phyloP scores from a whole-genome alignment of 371 early-diverging fungal species.

The Mucor piriformis region DNA sequence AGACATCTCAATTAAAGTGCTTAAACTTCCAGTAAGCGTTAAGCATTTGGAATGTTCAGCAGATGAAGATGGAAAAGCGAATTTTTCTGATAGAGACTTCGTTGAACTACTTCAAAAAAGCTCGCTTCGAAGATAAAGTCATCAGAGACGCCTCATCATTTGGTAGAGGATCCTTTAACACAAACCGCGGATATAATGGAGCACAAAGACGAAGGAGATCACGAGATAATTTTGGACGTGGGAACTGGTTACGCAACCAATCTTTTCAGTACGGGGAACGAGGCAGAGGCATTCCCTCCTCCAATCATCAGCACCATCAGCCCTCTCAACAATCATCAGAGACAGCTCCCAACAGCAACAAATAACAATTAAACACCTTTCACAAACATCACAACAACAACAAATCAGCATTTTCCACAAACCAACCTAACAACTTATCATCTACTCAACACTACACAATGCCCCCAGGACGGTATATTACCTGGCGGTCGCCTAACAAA shows the following conservation, averaged over 20 bases:
- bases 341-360: background rate
- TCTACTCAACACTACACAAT: conserved; percentile 4
- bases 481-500: conserved; percentile 3
- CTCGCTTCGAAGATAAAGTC: no score
- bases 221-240: no score
- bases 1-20: background rate
- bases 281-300: background rate
- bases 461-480: conserved; percentile 2
- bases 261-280: background rate
- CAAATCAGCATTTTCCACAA: no score
- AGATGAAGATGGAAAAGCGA: background rate
- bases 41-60: conserved; percentile 8
- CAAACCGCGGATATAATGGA: background rate
- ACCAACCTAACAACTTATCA: background rate
- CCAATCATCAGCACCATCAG: background rate
- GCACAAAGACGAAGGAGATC: no score
- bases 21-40: conserved; percentile 1
- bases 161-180: no score
- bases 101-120: no score
- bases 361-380: background rate
- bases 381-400: background rate
- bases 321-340: background rate
- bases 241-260: no score
- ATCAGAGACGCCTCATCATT: no score
- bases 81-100: no score